Conservation (phyloP, 208 protist species). For the Crithidia fasciculata region DNA sequence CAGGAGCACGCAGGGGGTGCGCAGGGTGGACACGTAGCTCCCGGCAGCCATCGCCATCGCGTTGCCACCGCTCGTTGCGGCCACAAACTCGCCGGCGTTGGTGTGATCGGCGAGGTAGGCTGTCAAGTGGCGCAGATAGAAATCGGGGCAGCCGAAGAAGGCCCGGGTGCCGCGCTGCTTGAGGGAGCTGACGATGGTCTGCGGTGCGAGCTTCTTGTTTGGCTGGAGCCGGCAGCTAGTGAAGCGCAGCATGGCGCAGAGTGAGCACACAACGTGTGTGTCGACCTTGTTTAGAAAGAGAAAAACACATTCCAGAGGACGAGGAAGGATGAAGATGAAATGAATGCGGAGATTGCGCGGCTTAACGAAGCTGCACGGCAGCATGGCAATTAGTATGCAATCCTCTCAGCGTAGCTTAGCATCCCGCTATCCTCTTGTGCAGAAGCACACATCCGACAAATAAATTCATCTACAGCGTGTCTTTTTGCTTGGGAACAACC, state of each 20-base stretch:
- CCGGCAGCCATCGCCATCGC: constrained; percentile 82
- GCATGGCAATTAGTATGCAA: too few relatives aligned
- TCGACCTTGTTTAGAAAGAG: background rate
- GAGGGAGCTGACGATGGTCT: constrained; percentile 54
- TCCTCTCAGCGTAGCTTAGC: too few relatives aligned
- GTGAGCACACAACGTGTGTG: background rate
- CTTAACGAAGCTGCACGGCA: too few relatives aligned
- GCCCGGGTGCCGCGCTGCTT: constrained; percentile 45
- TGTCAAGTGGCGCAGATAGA: constrained; percentile 77
- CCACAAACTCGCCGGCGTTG: constrained; percentile 60
- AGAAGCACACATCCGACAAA: too few relatives aligned
- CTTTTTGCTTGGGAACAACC: too few relatives aligned
- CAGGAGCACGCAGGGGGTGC: constrained; percentile 73
- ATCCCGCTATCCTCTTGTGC: too few relatives aligned
- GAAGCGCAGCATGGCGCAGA: constrained; percentile 13
- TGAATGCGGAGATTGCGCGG: background rate
- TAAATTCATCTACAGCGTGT: too few relatives aligned
- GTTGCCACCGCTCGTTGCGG: constrained; percentile 86
- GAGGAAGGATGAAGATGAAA: constrained; percentile 6
- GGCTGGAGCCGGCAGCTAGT: constrained; percentile 5
- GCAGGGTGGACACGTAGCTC: constrained; percentile 82
- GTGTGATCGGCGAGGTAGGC: constrained; percentile 77
- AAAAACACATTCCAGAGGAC: constrained; percentile 9
- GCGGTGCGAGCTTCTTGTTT: constrained; percentile 45
- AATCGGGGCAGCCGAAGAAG: constrained; percentile 91